Evolutionary conservation across 2,329 filamentous ascomycete species (phyloP).

Genomic region (Neofusicoccum ribis): DNA sequence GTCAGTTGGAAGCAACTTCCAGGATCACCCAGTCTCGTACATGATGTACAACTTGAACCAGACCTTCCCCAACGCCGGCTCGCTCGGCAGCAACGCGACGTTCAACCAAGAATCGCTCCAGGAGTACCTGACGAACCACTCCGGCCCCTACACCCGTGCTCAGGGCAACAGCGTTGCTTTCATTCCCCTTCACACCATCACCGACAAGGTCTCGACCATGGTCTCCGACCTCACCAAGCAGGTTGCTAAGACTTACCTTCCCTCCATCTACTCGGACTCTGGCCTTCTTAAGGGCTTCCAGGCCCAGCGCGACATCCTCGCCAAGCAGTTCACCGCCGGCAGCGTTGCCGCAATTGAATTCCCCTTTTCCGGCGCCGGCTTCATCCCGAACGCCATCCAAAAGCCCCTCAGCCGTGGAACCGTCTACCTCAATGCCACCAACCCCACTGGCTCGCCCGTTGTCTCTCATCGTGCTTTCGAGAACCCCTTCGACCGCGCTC

Average conservation of each 20-base stretch:
- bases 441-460: conserved; percentile 28
- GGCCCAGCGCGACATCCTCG: conserved; percentile 15
- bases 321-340: conserved; percentile 17
- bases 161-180: conserved; percentile 23
- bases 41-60: neutral
- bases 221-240: conserved; percentile 24
- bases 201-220: conserved; percentile 14
- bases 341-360: conserved; percentile 31
- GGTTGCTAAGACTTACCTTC: conserved; percentile 27
- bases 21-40: conserved; percentile 20
- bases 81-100: neutral
- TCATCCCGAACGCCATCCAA: conserved; percentile 18
- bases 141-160: conserved; percentile 3
- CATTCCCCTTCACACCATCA: conserved; percentile 24
- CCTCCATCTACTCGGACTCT: conserved; percentile 6
- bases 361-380: conserved; percentile 44
- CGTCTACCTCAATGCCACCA: conserved; percentile 30
- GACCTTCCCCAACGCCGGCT: neutral
- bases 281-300: conserved; percentile 11
- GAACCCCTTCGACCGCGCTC: conserved; percentile 3
- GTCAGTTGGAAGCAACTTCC: conserved; percentile 20
- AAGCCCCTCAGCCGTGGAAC: conserved; percentile 27
- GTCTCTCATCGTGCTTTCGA: neutral
- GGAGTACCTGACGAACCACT: neutral
- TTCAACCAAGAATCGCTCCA: neutral